phyloP scores from a whole-genome alignment of 768 basidiomycete genomes.

The Phaffia tasmanica region DNA sequence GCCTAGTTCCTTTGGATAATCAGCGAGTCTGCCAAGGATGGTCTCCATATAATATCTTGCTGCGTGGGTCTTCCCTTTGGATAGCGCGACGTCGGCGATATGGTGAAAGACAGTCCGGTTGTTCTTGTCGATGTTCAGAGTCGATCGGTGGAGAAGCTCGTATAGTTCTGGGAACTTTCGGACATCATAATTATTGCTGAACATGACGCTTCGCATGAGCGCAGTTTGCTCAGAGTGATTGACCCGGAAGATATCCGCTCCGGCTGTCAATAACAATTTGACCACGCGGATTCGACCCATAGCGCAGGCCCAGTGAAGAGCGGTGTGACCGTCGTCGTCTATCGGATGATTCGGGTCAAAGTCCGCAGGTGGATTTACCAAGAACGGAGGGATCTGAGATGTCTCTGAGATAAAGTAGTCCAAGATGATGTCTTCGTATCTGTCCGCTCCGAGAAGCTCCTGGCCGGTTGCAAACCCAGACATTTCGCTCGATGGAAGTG shows the following conservation, averaged over 20 bases:
- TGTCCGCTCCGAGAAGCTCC: slow-evolving; percentile 36
- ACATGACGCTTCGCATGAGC: slow-evolving; percentile 98
- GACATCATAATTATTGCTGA: slow-evolving; percentile 98
- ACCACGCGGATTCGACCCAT: slow-evolving; percentile 97
- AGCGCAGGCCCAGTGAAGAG: slow-evolving; percentile 96
- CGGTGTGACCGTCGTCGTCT: slow-evolving; percentile 94
- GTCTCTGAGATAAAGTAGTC: slow-evolving; percentile 99
- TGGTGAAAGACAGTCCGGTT: slow-evolving; percentile 98
- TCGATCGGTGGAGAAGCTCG: slow-evolving; percentile 92
- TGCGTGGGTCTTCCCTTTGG: slow-evolving; percentile 94
- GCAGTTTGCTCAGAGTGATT: slow-evolving; percentile 95
- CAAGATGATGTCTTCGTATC: slow-evolving; percentile 85
- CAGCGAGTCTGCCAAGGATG: slow-evolving; percentile 68
- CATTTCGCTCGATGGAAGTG: neutral
- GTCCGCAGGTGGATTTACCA: slow-evolving; percentile 75
- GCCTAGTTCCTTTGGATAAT: slow-evolving; percentile 89
- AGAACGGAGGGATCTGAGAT: slow-evolving; percentile 72
- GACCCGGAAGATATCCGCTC: slow-evolving; percentile 92
- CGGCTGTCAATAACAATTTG: slow-evolving; percentile 81
- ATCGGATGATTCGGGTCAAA: slow-evolving; percentile 94
- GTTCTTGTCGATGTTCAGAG: slow-evolving; percentile 94
- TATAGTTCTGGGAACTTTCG: slow-evolving; percentile 97
- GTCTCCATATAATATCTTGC: slow-evolving; percentile 99
- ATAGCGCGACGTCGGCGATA: slow-evolving; percentile 91
- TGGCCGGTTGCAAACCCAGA: neutral